Conservation (phyloP, 257 asterid genomes). For the Solanum bulbocastanum region DNA sequence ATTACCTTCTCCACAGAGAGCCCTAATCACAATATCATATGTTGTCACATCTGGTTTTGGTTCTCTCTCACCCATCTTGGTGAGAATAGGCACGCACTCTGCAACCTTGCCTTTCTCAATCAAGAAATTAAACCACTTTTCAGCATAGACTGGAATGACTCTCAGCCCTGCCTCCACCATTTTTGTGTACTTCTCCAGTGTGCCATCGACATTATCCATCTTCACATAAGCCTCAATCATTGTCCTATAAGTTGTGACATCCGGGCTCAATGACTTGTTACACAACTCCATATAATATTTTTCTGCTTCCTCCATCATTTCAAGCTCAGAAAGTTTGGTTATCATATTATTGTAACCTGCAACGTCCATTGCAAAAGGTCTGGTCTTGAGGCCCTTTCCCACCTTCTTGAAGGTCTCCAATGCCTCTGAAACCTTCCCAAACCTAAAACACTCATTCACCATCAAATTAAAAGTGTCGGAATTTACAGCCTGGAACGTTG, state of each 20-base stretch:
- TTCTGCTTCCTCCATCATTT: constrained; percentile 73
- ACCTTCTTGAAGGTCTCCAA: constrained; percentile 63
- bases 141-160: constrained; percentile 68
- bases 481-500: constrained; percentile 76
- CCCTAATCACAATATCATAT: constrained; percentile 60
- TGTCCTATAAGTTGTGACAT: constrained; percentile 58
- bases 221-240: constrained; percentile 66
- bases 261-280: constrained; percentile 56
- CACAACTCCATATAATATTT: constrained; percentile 34
- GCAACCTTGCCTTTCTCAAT: constrained; percentile 52
- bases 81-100: constrained; percentile 59
- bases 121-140: constrained; percentile 67
- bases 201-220: constrained; percentile 38
- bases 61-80: constrained; percentile 59
- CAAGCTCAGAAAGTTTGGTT: constrained; percentile 58
- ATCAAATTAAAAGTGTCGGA: constrained; percentile 68
- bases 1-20: constrained; percentile 38
- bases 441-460: constrained; percentile 69
- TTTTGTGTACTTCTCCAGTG: constrained; percentile 52
- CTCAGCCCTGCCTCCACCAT: constrained; percentile 75
- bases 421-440: constrained; percentile 64
- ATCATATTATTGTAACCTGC: constrained; percentile 81
- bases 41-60: constrained; percentile 81
- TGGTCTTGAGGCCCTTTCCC: constrained; percentile 64
- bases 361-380: constrained; percentile 79